Percentiles rank a stretch among this genome's conserved stretches.
Conservation (phyloP, 106 monocot genomes). For the Acorus gramineus region DNA sequence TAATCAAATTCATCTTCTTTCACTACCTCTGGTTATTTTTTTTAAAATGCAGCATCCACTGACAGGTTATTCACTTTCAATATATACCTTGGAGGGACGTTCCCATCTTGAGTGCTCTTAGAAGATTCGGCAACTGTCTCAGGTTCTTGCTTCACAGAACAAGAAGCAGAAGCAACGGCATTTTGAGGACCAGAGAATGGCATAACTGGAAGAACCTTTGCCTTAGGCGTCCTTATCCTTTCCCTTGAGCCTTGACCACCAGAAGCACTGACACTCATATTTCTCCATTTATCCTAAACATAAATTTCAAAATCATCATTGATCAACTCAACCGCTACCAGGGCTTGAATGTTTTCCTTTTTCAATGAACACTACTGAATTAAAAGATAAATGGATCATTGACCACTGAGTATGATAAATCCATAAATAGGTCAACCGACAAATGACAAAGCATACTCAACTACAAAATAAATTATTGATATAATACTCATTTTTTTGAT, state of each 20-base stretch:
- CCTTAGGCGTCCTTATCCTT: constrained; percentile 53
- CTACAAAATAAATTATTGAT: too few species aligned
- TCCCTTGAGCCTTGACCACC: constrained; percentile 67
- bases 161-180: constrained; percentile 3
- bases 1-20: too few species aligned
- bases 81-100: constrained; percentile 16
- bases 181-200: constrained; percentile 18
- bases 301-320: background rate
- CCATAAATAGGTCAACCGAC: too few species aligned
- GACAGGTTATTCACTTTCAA: too few species aligned
- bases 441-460: too few species aligned
- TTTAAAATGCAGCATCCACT: too few species aligned
- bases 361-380: too few species aligned
- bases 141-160: constrained; percentile 15
- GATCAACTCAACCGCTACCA: background rate
- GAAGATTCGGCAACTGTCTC: constrained; percentile 15
- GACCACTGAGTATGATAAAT: too few species aligned
- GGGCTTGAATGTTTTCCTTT: too few species aligned
- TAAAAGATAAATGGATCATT: too few species aligned
- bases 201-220: constrained; percentile 24
- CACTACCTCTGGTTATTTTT: too few species aligned
- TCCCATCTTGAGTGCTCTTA: constrained; percentile 36
- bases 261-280: constrained; percentile 65
- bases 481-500: too few species aligned
- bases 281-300: constrained; percentile 94